Base-by-base conservation (phyloP, 1,284 basidiomycete genomes). In the Dichomitus squalens region DNA sequence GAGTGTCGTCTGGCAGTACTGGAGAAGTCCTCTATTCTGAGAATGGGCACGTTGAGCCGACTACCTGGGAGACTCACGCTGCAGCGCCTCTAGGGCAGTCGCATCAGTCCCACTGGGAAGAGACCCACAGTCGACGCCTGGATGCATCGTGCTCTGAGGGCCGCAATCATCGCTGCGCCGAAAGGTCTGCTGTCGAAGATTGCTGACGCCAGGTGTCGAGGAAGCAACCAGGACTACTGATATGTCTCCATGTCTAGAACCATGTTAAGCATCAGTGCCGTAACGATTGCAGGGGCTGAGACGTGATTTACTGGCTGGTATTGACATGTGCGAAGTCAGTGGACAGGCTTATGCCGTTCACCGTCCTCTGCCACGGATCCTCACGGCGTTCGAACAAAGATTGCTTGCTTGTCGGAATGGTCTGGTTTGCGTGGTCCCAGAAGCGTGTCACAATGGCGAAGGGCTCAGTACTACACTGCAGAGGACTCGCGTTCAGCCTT, bases 391-490 rank as follows among this genome's bases (percentile, higher is more conserved):
- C 60, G 7, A 80, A 52, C 18, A 69, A 62, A 4, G 58, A 46
- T 2, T 68, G 66, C 21, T 77, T 50, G 33, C 53, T 34, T 0
- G 58, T 34, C 0, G 80, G 79, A 9, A 82, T 66, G 3, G 73
- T 70, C 60, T 83, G 81, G 58, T 73, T 61, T n/a, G 70, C 66
- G 4, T 77, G 67, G 18, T 73, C 63, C 71, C 71, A 77, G 4
- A 76, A 69, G 4, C 66, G 67, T 0, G 76, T 74, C 9, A 85
- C 74, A 7, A 79, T 73, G 0, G 80, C 81, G 61, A 84, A 84
- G 0, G 80, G 76, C 55, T 69, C 75, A 46, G 64, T 60, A 14
- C 79, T 79, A 53, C 82, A 84, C 82, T 83, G 52, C 20, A 14
- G 41, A 44, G 3, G 25, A n/a, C n/a, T 14, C 39, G 38, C 12